Evolutionary conservation across 768 basidiomycete genomes (phyloP).

Genomic region (Dioszegia crocea): DNA sequence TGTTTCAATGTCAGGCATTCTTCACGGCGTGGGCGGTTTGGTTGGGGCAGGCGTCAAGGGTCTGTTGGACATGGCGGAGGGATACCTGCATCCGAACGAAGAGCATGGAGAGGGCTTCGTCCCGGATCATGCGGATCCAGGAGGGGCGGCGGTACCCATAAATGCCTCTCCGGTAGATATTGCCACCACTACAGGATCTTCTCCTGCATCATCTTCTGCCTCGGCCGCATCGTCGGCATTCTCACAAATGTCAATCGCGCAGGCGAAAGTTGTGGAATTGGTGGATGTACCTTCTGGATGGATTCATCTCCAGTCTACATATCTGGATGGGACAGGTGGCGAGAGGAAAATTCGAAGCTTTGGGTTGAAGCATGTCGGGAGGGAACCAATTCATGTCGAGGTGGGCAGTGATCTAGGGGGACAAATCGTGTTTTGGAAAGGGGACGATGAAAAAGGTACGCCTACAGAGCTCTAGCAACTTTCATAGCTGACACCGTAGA

Average conservation of each 20-base stretch:
- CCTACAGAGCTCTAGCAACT: background rate
- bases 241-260: conserved; percentile 4
- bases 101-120: background rate
- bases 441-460: conserved; percentile 37
- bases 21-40: conserved; percentile 26
- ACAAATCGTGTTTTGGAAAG: conserved; percentile 34
- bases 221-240: background rate
- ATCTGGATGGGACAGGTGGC: conserved; percentile 24
- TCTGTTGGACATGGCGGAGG: conserved; percentile 31
- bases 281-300: conserved; percentile 41
- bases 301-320: conserved; percentile 43
- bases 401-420: conserved; percentile 28
- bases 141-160: background rate
- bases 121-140: no score
- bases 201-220: conserved; percentile 5
- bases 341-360: conserved; percentile 30
- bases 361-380: conserved; percentile 25
- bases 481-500: background rate
- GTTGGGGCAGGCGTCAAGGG: conserved; percentile 41
- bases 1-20: conserved; percentile 24
- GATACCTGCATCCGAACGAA: conserved; percentile 10
- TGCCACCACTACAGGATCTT: background rate
- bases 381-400: conserved; percentile 23
- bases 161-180: background rate
- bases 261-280: conserved; percentile 17